Evolutionary conservation across 306 rosid species (phyloP).

Genomic region (Lupinus albus): DNA sequence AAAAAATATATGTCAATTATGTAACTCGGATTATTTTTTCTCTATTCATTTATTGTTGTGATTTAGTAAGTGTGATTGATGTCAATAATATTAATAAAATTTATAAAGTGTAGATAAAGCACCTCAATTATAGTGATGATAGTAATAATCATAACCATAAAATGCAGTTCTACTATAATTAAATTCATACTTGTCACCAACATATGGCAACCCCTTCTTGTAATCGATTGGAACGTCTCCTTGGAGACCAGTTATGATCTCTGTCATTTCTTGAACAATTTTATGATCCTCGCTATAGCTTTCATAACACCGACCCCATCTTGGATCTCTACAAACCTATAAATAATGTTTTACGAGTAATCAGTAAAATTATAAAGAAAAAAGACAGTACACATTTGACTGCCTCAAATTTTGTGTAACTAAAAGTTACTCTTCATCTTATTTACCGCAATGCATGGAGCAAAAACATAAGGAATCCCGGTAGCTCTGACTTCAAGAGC

Average conservation of each 20-base stretch:
- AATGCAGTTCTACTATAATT: not conserved
- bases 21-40: not conserved
- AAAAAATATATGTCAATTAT: conserved; percentile 1
- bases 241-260: conserved; percentile 83
- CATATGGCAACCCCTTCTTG: conserved; percentile 76
- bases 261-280: conserved; percentile 83
- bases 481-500: conserved; percentile 96
- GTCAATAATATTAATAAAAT: no score
- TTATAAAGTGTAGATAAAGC: not conserved
- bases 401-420: conserved; percentile 20
- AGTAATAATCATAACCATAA: conserved; percentile 1
- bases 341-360: conserved; percentile 43
- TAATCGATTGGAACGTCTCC: conserved; percentile 69
- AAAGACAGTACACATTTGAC: conserved; percentile 19
- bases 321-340: conserved; percentile 96
- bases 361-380: conserved; percentile 29
- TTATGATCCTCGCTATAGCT: conserved; percentile 93
- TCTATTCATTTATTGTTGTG: not conserved
- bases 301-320: conserved; percentile 99
- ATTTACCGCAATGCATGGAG: conserved; percentile 94
- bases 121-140: not conserved
- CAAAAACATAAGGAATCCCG: conserved; percentile 86
- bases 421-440: not conserved
- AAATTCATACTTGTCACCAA: conserved; percentile 79
- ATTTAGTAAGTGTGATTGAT: not conserved